Percentiles rank a stretch among this genome's conserved stretches.
Evolutionary conservation across 768 basidiomycete species (phyloP).

Genomic region (Mycena galericulata): DNA sequence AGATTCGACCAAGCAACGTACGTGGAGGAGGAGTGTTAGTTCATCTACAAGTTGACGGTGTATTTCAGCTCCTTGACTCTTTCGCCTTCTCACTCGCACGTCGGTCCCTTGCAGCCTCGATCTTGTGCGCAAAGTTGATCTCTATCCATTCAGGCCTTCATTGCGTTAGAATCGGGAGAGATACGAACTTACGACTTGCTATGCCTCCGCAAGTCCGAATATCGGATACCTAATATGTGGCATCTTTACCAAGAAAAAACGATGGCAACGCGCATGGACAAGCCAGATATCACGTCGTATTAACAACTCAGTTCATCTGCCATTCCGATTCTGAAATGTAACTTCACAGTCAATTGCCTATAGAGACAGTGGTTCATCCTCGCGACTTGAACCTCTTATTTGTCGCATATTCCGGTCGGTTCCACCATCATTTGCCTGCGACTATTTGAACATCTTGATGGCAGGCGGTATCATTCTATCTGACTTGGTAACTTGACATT

Average conservation of each 20-base stretch:
- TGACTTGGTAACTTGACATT: conserved; percentile 60
- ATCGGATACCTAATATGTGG: conserved; percentile 84
- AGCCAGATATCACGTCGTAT: conserved; percentile 50
- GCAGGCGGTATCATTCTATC: conserved; percentile 71
- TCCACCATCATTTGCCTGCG: neutral
- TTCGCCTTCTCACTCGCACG: conserved; percentile 81
- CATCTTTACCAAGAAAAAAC: conserved; percentile 72
- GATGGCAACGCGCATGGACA: conserved; percentile 53
- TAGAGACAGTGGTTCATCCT: conserved; percentile 77
- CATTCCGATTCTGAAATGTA: conserved; percentile 28
- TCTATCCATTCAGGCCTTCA: conserved; percentile 53
- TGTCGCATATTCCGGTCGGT: conserved; percentile 78
- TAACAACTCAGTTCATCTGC: conserved; percentile 7
- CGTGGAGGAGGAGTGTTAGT: conserved; percentile 25
- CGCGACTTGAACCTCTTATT: conserved; percentile 79
- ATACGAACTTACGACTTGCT: conserved; percentile 83
- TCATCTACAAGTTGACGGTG: conserved; percentile 8
- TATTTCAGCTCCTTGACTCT: conserved; percentile 64
- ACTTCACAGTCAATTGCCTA: conserved; percentile 56
- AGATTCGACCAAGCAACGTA: conserved; percentile 64
- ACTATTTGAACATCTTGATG: conserved; percentile 7
- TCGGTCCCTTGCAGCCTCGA: conserved; percentile 46
- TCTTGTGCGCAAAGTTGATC: conserved; percentile 24
- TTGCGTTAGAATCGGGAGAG: conserved; percentile 63
- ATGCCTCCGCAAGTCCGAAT: conserved; percentile 73